phyloP scores from a whole-genome alignment of 2,329 filamentous ascomycete genomes.

The Cadophora sp. region DNA sequence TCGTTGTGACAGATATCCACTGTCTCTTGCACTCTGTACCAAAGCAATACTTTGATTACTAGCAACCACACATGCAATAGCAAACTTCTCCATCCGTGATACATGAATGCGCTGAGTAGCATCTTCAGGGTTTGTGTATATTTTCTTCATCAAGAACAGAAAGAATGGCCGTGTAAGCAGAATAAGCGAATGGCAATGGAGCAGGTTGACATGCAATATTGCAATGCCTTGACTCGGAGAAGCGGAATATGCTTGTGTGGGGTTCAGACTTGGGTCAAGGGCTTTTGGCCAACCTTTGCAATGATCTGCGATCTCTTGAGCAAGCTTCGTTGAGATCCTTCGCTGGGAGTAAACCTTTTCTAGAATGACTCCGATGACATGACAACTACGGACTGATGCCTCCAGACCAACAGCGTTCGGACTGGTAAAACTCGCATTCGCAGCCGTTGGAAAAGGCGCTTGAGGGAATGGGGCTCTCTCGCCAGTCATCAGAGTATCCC shows the following conservation, averaged over 20 bases:
- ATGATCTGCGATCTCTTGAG: conserved; percentile 61
- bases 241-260: conserved; percentile 53
- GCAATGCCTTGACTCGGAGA: conserved; percentile 59
- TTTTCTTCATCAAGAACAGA: conserved; percentile 59
- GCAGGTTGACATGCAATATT: conserved; percentile 66
- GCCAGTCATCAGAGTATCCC: conserved; percentile 48
- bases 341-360: conserved; percentile 65
- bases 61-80: conserved; percentile 57
- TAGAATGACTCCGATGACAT: conserved; percentile 63
- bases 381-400: conserved; percentile 62
- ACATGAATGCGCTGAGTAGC: conserved; percentile 41
- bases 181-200: conserved; percentile 68
- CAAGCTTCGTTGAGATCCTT: conserved; percentile 62
- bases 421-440: conserved; percentile 39
- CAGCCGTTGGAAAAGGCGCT: conserved; percentile 30
- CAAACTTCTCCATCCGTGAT: conserved; percentile 53
- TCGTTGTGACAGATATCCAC: conserved; percentile 54
- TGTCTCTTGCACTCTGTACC: conserved; percentile 52
- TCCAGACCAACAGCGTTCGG: conserved; percentile 53
- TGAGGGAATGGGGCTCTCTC: conserved; percentile 33
- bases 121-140: conserved; percentile 45
- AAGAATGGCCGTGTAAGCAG: conserved; percentile 71
- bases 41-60: conserved; percentile 58
- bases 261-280: conserved; percentile 56
- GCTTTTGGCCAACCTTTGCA: conserved; percentile 59